Evolutionary conservation across 805 yeast genomes (phyloP).

Genomic region (Jamesozyma rosinii): DNA sequence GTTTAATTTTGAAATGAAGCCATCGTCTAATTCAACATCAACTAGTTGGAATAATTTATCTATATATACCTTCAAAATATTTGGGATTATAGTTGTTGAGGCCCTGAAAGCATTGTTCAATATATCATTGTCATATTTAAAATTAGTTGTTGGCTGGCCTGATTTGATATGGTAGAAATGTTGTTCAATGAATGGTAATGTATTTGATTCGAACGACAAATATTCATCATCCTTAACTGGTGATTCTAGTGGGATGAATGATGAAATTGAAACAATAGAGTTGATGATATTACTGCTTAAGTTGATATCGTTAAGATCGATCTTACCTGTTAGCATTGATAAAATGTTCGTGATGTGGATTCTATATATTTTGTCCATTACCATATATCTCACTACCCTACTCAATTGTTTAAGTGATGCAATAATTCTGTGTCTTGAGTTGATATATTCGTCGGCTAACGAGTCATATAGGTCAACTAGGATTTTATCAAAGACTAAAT

Average conservation of each 20-base stretch:
- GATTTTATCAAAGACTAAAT: slow-evolving; percentile 41
- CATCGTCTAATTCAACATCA: slow-evolving; percentile 42
- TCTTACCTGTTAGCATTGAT: slow-evolving; percentile 62
- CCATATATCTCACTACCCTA: slow-evolving; percentile 58
- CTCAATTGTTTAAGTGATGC: slow-evolving; percentile 64
- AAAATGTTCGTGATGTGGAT: slow-evolving; percentile 72
- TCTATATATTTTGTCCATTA: slow-evolving; percentile 50
- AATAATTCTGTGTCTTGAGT: slow-evolving; percentile 70
- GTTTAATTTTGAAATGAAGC: slow-evolving; percentile 34
- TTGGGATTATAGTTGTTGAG: slow-evolving; percentile 61
- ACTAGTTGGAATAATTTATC: slow-evolving; percentile 55
- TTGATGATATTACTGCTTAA: slow-evolving; percentile 66
- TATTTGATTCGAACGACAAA: slow-evolving; percentile 34
- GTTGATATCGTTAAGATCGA: slow-evolving; percentile 81
- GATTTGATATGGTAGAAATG: slow-evolving; percentile 48
- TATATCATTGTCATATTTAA: slow-evolving; percentile 35
- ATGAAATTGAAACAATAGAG: slow-evolving; percentile 59
- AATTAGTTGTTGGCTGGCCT: slow-evolving; percentile 40
- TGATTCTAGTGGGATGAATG: slow-evolving; percentile 65
- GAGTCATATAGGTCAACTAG: slow-evolving; percentile 73
- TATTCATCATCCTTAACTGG: slow-evolving; percentile 35
- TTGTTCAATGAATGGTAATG: slow-evolving; percentile 50
- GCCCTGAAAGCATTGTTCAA: slow-evolving; percentile 54
- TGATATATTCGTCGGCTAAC: slow-evolving; percentile 49
- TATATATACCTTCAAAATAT: slow-evolving; percentile 46